phyloP scores from a whole-genome alignment of 2,329 filamentous ascomycete genomes.

The Dactylellina drechsleri region DNA sequence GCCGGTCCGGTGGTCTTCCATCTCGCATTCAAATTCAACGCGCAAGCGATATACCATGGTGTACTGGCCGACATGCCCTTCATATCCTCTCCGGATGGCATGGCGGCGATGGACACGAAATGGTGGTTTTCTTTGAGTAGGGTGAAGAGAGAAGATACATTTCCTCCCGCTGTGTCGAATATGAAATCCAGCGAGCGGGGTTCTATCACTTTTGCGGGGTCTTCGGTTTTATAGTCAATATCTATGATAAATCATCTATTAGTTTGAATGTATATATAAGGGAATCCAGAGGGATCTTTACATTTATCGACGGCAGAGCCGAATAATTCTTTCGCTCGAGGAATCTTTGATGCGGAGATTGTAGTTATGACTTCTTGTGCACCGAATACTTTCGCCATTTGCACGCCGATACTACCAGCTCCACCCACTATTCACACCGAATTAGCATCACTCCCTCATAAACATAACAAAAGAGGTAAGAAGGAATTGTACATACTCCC shows the following conservation, averaged over 20 bases:
- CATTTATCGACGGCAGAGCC: conserved; percentile 33
- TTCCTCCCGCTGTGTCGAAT: conserved; percentile 38
- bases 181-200: conserved; percentile 48
- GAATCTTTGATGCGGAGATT: conserved; percentile 33
- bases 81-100: conserved; percentile 29
- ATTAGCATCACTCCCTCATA: conserved; percentile 12
- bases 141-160: conserved; percentile 20
- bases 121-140: conserved; percentile 39
- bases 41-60: conserved; percentile 31
- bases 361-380: conserved; percentile 51
- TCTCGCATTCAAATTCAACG: conserved; percentile 34
- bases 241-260: conserved; percentile 4
- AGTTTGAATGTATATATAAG: not conserved
- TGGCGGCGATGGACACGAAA: conserved; percentile 42
- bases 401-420: conserved; percentile 46
- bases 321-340: conserved; percentile 40
- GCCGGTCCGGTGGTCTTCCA: conserved; percentile 29
- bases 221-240: conserved; percentile 47
- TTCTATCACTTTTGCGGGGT: conserved; percentile 28
- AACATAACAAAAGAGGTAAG: not conserved
- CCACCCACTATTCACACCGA: conserved; percentile 38
- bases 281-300: not conserved
- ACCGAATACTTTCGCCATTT: conserved; percentile 41
- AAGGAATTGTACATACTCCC: conserved; percentile 32
- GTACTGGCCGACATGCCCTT: conserved; percentile 16